Evolutionary conservation across 106 monocot species (phyloP), one percentile per base, ranked within the genome.

Genomic region (Acorus calamus): DNA sequence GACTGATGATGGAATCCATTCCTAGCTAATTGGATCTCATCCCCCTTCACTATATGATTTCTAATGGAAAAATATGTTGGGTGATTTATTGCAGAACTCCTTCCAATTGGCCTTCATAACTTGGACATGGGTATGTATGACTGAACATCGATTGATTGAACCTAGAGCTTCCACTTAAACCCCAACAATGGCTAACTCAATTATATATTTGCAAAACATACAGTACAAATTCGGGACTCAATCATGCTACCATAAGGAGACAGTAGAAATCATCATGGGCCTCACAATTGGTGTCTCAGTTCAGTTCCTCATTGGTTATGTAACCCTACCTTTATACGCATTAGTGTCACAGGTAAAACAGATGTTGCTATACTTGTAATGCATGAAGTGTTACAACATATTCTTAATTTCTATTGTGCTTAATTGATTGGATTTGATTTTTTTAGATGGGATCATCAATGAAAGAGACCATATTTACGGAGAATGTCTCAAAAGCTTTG

Each of bases 211-310:
- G 0, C 28, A 28, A 28, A 28, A 28, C 28, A 12, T 67, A 61
- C 85, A 85, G 85, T 78, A 69, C 69, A 66, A 69, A 4, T 85
- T 85, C 12, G 85, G 80, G 7, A 62, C 65, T 50, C 67, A 45
- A 2, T 78, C 77, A 13, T 81, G 85, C 61, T 76, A 61, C 71
- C 75, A 78, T 8, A 62, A 45, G 4, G n/a, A 43, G 14, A 52
- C 8, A 2, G 69, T 50, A 46, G 69, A 81, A 50, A 59, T 76
- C 2, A 45, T 46, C 44, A 14, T 86, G 3, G 56, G 69, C 53
- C 11, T 76, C 42, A 76, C 53, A 3, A 11, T 73, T 2, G 71
- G 72, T 50, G 11, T 75, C 7, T 4, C 62, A 2, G 77, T 85
- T 3, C 80, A 85, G 60, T 64, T 72, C 51, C 42, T 85, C n/a